Evolutionary conservation across 2,329 filamentous ascomycete genomes (phyloP).

Genomic region (Fonsecaea monophora): DNA sequence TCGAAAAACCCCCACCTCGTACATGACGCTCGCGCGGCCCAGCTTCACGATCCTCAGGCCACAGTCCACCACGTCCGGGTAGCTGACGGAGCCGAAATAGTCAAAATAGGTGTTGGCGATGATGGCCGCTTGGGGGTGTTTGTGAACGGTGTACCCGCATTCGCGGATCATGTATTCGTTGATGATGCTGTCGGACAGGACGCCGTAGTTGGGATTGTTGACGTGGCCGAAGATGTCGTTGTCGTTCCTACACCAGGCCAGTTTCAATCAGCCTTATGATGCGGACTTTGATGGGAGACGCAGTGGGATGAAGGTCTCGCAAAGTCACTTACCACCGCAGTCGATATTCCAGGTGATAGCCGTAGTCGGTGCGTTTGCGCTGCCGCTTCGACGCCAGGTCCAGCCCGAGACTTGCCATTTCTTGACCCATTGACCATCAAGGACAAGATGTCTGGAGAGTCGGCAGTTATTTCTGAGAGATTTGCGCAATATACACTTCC

Average conservation of each 20-base stretch:
- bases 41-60: constrained; percentile 82
- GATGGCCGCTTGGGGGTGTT: constrained; percentile 76
- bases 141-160: constrained; percentile 74
- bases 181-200: constrained; percentile 86
- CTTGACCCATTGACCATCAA: not conserved
- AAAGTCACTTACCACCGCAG: constrained; percentile 34
- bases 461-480: not conserved
- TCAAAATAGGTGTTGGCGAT: constrained; percentile 86
- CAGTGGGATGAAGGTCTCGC: too few species aligned
- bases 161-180: constrained; percentile 85
- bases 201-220: constrained; percentile 88
- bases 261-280: too few species aligned
- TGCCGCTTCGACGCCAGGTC: constrained; percentile 37
- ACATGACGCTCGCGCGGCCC: constrained; percentile 84
- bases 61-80: constrained; percentile 81
- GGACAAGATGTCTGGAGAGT: not conserved
- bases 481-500: not conserved
- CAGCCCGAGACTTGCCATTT: constrained; percentile 20
- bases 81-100: constrained; percentile 81
- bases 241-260: constrained; percentile 68
- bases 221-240: constrained; percentile 96
- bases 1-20: constrained; percentile 88
- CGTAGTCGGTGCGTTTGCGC: constrained; percentile 36
- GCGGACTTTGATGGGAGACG: too few species aligned
- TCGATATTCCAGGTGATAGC: constrained; percentile 38